Evolutionary conservation across 129 eudicot species (phyloP), one percentile per base, ranked within the genome.

Genomic region (Flaveria brownii): DNA sequence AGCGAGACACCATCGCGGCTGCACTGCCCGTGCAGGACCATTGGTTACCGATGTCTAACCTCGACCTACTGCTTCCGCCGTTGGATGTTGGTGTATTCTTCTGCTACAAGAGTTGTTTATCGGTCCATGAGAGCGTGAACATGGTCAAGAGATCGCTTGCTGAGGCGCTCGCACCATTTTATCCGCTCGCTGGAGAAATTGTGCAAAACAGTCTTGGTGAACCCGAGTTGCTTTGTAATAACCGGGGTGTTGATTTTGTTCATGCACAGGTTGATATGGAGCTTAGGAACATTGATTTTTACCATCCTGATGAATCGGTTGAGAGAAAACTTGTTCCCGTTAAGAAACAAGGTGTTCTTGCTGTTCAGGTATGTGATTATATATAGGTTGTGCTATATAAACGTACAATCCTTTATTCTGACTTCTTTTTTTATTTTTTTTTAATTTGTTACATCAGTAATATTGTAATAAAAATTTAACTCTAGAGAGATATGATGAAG

Each of bases 31-130:
- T 87, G 72, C 92, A 85, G 26, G 87, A 86, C 47, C 86, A 89
- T 77, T 78, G 88, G 87, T 68, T 88, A 68, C 85, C 92, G 6
- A 73, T 88, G 86, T 87, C 96, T 2, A 92, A 92, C 77, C 85
- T 92, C 0, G 97, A 92, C 78, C 66, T 89, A 15, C 89, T 92
- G 36, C 88, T 89, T 26, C 96, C 97, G 4, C 88, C 91, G 0
- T 57, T 83, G 5, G 86, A 87, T 65, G 81, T 87, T 1, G 86
- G 89, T 11, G 80, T 89, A 39, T 89, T 87, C 89, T 84, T 92
- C 13, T 87, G 96, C 76, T 92, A 89, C 80, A 78, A 82, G 22
- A 69, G 73, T 11, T 5, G 55, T 36, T 66, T 72, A 13, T 61
- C 72, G 13, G 41, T 56, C 13, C 72, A 66, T 4, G 66, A 72